Base-by-base conservation (phyloP, 345 rosid genomes). In the Balakata baccata region DNA sequence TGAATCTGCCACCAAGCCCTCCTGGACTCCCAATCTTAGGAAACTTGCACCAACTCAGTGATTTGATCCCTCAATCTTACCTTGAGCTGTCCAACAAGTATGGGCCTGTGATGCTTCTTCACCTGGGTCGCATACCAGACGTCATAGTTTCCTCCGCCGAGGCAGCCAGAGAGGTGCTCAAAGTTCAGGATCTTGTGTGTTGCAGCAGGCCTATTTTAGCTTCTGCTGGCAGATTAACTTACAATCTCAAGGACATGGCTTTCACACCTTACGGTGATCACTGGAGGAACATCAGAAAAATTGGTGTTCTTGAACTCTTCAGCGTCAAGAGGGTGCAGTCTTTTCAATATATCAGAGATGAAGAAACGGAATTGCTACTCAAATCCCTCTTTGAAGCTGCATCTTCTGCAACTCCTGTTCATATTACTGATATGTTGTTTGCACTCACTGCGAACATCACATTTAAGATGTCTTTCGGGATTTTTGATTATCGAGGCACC, bases 61-160 rank as follows among this genome's bases (percentile, higher is more conserved):
- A 38, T 29, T 23, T 23, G 29, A 68, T 52, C 16, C 71, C 47
- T 51, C 61, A 23, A 4, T 64, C 80, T 23, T 50, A 58, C 1
- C 38, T 45, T 25, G 41, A 59, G 3, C 68, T 77, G 6, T 71
- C 80, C 45, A 14, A 77, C 52, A 57, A 57, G 50, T 49, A 77
- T 60, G 80, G 80, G 18, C 72, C 68, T 0, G 80, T 76, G 23
- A 70, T 76, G 79, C 66, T 64, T 0, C 65, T 76, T 22, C 75
- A 58, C 2, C n/a, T 70, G 6, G 75, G 79, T 17, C 38, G 50
- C 4, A 11, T 74, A 16, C 75, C 45, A 3, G 0, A 46, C 3
- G 72, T 74, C 49, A 46, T 69, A 0, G 64, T 78, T 8, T 78
- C 78, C 47, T 74, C 81, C 9, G 75, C 81, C 8, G 81, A 74